A percentile compares a stretch with the other conserved stretches of the same genome.
phyloP scores from a whole-genome alignment of 176 grass and related monocot genomes.

The Avena atlantica region DNA sequence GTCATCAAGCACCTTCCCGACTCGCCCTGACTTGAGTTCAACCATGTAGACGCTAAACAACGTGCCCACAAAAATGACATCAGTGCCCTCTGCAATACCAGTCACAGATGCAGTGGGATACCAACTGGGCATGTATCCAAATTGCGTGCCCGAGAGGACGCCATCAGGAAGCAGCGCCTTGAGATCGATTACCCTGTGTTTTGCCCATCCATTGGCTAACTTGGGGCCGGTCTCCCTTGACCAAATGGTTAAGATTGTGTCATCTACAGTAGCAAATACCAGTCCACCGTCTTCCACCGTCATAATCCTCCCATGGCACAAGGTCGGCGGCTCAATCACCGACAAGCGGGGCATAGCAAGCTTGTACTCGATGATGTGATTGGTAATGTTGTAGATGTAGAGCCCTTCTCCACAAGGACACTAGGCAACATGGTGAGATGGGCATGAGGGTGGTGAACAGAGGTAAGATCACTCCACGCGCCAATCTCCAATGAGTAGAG shows the following conservation, averaged over 20 bases:
- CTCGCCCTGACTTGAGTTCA: not conserved
- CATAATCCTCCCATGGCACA: not conserved
- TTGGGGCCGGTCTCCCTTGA: not conserved
- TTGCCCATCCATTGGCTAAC: not conserved
- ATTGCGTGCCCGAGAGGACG: not conserved
- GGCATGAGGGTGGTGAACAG: not conserved
- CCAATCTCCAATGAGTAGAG: slow-evolving; percentile 23
- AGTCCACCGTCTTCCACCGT: not conserved
- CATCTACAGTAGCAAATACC: not conserved
- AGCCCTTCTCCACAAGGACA: not conserved
- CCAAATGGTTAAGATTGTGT: not conserved
- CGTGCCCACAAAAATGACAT: not conserved
- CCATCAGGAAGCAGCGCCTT: not conserved
- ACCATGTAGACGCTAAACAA: not conserved
- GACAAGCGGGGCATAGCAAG: not conserved
- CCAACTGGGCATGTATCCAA: not conserved
- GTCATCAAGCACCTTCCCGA: not conserved
- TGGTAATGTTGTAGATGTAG: not conserved
- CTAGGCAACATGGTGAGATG: not conserved
- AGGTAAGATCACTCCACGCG: not conserved
- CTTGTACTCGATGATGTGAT: not conserved
- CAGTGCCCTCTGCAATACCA: not conserved
- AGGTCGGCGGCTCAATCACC: not conserved
- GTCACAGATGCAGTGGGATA: not conserved
- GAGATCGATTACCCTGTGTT: not conserved